phyloP scores from a whole-genome alignment of 495 filamentous ascomycete species.

The Aspergillus coremiiformis region DNA sequence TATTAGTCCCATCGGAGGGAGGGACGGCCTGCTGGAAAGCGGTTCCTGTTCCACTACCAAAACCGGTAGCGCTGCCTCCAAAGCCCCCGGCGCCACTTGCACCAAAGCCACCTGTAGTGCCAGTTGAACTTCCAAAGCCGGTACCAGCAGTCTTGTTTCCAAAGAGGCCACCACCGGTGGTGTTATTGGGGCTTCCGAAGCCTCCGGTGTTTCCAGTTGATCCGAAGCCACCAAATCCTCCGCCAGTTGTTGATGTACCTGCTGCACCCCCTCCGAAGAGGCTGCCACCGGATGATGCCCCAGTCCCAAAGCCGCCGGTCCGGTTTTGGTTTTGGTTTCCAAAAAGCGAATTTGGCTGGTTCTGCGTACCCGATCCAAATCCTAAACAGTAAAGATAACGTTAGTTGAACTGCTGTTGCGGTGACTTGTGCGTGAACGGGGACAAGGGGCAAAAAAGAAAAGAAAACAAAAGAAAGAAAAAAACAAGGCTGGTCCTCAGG shows the following conservation, averaged over 20 bases:
- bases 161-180: conserved; percentile 35
- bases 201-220: conserved; percentile 8
- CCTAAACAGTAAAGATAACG: conserved; percentile 18
- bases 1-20: conserved; percentile 62
- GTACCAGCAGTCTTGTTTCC: conserved; percentile 35
- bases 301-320: conserved; percentile 36
- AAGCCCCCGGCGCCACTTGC: conserved; percentile 18
- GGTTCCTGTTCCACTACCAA: conserved; percentile 37
- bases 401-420: neutral
- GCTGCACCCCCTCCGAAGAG: conserved; percentile 40
- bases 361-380: conserved; percentile 32
- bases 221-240: conserved; percentile 26
- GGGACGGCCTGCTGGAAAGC: conserved; percentile 40
- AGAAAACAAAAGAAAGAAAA: conserved; percentile 18
- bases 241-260: conserved; percentile 39
- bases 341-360: conserved; percentile 32
- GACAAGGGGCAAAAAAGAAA: conserved; percentile 16
- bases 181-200: conserved; percentile 1
- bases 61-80: conserved; percentile 25
- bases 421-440: neutral
- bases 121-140: conserved; percentile 26
- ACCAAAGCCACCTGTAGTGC: conserved; percentile 22
- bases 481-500: conserved; percentile 10
- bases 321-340: conserved; percentile 30
- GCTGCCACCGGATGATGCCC: conserved; percentile 33